Base-by-base conservation (phyloP, 352 stramenopile species). In the Pythium rishiriense region DNA sequence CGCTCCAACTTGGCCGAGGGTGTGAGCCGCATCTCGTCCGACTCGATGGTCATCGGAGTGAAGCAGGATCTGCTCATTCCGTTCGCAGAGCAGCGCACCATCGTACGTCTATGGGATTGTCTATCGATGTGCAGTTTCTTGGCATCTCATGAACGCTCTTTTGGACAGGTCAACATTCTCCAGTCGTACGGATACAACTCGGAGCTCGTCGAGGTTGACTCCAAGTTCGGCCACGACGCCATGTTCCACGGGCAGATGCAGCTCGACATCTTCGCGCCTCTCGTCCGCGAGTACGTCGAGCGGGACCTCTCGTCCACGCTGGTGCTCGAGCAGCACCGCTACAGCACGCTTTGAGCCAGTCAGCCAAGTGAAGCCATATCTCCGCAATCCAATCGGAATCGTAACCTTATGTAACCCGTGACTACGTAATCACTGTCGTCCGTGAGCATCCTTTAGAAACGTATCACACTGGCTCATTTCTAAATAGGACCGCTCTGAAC, bases 181-280 rank as follows among this genome's bases (percentile, higher is more conserved):
- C 79, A 94, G 67, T 93, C 76, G 52, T 96, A 83, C 64, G 85
- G 77, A 65, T 73, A 69, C 59, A 72, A 87, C 47, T 79, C 77
- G 47, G 67, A 78, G 49, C 74, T 96, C 3, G 74, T 91, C 12
- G 76, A 91, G 33, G 74, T 97, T 39, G 75, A 93, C 70, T 94
- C 81, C 12, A 93, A 90, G 60, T 96, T 90, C 43, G 88, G 88
- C 29, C 88, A 97, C 66, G 88, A 96, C 62, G 66, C 88, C 48
- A 95, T 97, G 84, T 93, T 97, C 72, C 80, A 91, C 58, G 64
- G 58, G 0, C 83, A 91, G 62, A 90, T 93, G 80, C 81, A 96
- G 64, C 70, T 81, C 17, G 83, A 92, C 51, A 74, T 92, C 19
- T 90, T 95, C 60, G 70, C 81, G 24, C 74, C 83, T 33, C 65